Percentiles rank a stretch among this genome's conserved stretches.
phyloP scores from a whole-genome alignment of 768 basidiomycete genomes.

The Crassisporium funariophilum region DNA sequence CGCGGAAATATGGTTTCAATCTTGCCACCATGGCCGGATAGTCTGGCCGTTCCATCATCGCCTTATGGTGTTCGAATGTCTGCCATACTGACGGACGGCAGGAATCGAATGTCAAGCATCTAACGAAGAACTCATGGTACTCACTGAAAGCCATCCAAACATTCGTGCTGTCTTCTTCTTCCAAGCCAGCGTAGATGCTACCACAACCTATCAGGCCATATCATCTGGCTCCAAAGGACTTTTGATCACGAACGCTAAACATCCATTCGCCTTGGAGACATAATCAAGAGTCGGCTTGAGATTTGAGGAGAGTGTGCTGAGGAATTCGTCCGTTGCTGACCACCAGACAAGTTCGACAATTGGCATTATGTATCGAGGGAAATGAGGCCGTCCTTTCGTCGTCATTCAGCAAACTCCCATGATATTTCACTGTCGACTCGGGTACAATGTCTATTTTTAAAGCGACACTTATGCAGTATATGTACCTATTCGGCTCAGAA shows the following conservation, averaged over 20 bases:
- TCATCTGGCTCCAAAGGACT: background rate
- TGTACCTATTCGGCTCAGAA: too few species aligned
- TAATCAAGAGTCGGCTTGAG: slow-evolving; percentile 22
- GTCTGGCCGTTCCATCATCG: slow-evolving; percentile 13
- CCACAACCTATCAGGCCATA: background rate
- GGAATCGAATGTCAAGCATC: background rate
- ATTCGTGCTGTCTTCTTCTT: slow-evolving; percentile 11
- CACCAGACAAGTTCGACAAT: slow-evolving; percentile 30
- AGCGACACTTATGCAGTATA: too few species aligned
- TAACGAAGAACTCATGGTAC: too few species aligned
- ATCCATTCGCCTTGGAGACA: slow-evolving; percentile 26
- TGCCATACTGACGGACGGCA: slow-evolving; percentile 16
- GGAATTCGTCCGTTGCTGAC: slow-evolving; percentile 26
- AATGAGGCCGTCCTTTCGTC: too few species aligned
- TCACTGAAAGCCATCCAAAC: slow-evolving; percentile 19
- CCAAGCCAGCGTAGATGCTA: slow-evolving; percentile 16
- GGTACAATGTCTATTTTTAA: too few species aligned
- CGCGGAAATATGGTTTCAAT: slow-evolving; percentile 12
- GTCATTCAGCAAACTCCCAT: too few species aligned
- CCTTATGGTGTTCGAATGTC: slow-evolving; percentile 13
- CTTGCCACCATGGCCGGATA: slow-evolving; percentile 14
- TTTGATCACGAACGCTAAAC: slow-evolving; percentile 13
- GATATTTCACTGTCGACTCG: too few species aligned
- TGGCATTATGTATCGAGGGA: slow-evolving; percentile 20
- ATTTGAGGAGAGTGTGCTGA: slow-evolving; percentile 14